Conservation (phyloP, 148 eudicot species). For the Linanthus parryae region DNA sequence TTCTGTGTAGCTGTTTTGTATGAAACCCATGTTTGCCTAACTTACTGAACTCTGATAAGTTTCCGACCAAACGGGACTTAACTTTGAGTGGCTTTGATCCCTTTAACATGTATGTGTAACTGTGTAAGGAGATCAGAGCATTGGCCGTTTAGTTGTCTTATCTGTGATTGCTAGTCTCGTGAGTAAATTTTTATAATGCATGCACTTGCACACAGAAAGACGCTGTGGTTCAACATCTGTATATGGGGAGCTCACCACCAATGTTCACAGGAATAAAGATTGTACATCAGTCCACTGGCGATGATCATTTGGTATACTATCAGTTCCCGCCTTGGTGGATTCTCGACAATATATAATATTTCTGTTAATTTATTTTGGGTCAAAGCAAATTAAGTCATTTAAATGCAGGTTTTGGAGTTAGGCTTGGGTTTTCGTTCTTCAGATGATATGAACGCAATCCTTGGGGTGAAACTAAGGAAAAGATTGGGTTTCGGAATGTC, state of each 20-base stretch:
- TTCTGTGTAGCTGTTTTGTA: too few relatives aligned
- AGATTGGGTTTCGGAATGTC: slow-evolving; percentile 85
- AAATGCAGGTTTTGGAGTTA: slow-evolving; percentile 70
- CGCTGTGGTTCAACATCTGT: slow-evolving; percentile 59
- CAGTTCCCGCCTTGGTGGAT: slow-evolving; percentile 3
- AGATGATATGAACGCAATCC: slow-evolving; percentile 90
- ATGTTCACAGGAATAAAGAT: slow-evolving; percentile 84
- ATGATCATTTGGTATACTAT: slow-evolving; percentile 79
- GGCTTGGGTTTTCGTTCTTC: slow-evolving; percentile 84
- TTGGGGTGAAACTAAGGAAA: slow-evolving; percentile 59
- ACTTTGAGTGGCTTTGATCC: not conserved
- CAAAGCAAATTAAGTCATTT: not conserved
- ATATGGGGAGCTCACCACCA: slow-evolving; percentile 87
- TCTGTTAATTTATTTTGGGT: slow-evolving; percentile 1
- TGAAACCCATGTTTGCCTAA: too few relatives aligned
- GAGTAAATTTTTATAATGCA: slow-evolving; percentile 9
- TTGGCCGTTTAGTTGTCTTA: not conserved
- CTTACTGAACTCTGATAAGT: too few relatives aligned
- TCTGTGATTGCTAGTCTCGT: not conserved
- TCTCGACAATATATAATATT: not conserved
- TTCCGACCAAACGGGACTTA: too few relatives aligned
- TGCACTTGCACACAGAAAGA: slow-evolving; percentile 36
- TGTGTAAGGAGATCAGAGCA: not conserved
- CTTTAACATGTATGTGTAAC: too few relatives aligned
- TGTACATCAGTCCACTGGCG: slow-evolving; percentile 58